These are phyloP conservation scores for Rhodomyrtus tomentosa DNA, from an alignment of 345 rosid species.

Conservation along the genomic window DNA sequence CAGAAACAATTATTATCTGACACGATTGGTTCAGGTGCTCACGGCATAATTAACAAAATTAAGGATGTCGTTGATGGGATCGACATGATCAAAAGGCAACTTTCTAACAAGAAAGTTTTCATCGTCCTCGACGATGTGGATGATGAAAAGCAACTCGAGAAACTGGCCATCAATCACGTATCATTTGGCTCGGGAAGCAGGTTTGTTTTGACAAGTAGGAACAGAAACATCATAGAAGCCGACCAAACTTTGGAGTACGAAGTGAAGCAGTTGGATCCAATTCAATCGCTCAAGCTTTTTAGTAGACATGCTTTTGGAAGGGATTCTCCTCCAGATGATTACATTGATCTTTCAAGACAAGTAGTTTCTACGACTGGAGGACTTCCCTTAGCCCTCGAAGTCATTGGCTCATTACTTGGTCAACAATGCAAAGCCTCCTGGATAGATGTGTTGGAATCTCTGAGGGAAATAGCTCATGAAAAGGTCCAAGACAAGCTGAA, in stretches of 20 bases:
- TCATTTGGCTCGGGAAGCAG: neutral
- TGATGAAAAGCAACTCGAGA: neutral
- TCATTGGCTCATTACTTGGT: neutral
- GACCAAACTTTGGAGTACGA: neutral
- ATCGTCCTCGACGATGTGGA: neutral
- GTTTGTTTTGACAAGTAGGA: neutral
- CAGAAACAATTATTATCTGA: neutral
- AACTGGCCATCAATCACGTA: neutral
- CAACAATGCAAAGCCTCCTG: neutral
- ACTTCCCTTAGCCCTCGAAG: neutral
- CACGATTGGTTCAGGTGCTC: neutral
- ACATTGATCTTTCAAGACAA: neutral
- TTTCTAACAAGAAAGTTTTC: neutral
- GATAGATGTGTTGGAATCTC: neutral
- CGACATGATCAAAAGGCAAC: neutral
- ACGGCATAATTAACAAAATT: fast-evolving
- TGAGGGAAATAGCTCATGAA: neutral
- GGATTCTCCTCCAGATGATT: neutral
- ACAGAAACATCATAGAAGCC: neutral
- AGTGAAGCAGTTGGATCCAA: neutral
- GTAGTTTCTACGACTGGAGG: neutral
- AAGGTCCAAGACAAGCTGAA: neutral
- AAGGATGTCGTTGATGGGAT: neutral
- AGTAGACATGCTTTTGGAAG: neutral
- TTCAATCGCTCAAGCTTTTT: neutral